Evolutionary conservation across 352 stramenopile genomes (phyloP).

Genomic region (Hyaloperonospora arabidopsidis): DNA sequence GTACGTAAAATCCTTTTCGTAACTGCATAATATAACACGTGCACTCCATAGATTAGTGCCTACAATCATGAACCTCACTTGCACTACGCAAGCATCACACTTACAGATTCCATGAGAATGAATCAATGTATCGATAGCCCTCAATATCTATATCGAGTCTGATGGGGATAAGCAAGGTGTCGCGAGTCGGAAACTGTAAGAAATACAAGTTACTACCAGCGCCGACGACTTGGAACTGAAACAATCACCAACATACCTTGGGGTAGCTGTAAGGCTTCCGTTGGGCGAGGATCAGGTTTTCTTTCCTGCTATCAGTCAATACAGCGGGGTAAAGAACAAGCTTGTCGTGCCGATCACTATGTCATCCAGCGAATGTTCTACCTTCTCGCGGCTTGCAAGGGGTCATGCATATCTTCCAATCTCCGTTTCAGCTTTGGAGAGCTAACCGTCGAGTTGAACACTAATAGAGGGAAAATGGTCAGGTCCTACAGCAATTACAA

Average conservation of each 20-base stretch:
- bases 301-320: constrained; percentile 19
- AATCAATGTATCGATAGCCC: constrained; percentile 77
- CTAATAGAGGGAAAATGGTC: constrained; percentile 8
- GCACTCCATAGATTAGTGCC: neutral
- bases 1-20: constrained; percentile 69
- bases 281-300: constrained; percentile 34
- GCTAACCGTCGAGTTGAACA: constrained; percentile 42
- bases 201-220: neutral
- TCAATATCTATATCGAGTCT: constrained; percentile 71
- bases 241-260: constrained; percentile 31
- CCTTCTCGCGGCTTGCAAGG: constrained; percentile 34
- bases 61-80: neutral
- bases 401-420: constrained; percentile 49
- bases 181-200: constrained; percentile 38
- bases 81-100: neutral
- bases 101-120: constrained; percentile 72
- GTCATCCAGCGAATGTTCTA: constrained; percentile 4
- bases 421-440: constrained; percentile 67
- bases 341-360: neutral
- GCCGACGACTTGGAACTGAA: neutral
- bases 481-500: no score
- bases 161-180: constrained; percentile 58
- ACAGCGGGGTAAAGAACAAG: constrained; percentile 1
- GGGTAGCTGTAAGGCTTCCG: constrained; percentile 68
- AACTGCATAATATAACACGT: constrained; percentile 18